Conservation (phyloP, 768 basidiomycete genomes). For the Lanmaoa rubissima region DNA sequence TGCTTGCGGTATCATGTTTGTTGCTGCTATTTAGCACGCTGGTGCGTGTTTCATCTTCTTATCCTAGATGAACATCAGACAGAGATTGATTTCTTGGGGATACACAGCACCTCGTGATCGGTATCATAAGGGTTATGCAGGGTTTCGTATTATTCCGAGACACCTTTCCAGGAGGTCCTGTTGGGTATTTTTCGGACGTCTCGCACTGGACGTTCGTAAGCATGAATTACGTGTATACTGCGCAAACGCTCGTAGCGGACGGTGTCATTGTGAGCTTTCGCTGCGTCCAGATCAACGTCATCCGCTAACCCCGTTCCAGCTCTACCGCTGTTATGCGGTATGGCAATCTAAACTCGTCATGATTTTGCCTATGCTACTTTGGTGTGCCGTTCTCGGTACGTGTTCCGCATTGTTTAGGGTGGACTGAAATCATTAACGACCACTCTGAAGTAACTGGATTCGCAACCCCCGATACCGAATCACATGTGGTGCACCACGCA, state of each 20-base stretch:
- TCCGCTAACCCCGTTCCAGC: background rate
- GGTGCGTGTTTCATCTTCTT: background rate
- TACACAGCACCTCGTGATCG: background rate
- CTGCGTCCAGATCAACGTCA: background rate
- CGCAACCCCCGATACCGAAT: background rate
- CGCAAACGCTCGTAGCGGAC: background rate
- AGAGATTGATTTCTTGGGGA: background rate
- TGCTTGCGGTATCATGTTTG: background rate
- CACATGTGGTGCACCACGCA: background rate
- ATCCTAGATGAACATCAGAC: background rate
- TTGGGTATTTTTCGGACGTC: background rate
- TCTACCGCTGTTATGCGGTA: background rate
- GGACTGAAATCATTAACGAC: background rate
- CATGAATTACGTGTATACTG: background rate
- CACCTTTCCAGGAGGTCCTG: background rate
- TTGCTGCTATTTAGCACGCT: background rate
- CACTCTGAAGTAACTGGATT: background rate
- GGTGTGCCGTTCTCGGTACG: background rate
- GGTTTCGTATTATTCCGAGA: background rate
- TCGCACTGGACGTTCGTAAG: background rate
- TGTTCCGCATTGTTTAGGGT: background rate
- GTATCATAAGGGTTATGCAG: background rate
- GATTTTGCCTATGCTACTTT: background rate
- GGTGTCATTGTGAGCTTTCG: background rate
- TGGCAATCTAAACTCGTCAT: background rate